Percentiles rank a stretch among this genome's conserved stretches.
phyloP scores from a whole-genome alignment of 805 yeast species.

The Saccharomycopsis capsularis region DNA sequence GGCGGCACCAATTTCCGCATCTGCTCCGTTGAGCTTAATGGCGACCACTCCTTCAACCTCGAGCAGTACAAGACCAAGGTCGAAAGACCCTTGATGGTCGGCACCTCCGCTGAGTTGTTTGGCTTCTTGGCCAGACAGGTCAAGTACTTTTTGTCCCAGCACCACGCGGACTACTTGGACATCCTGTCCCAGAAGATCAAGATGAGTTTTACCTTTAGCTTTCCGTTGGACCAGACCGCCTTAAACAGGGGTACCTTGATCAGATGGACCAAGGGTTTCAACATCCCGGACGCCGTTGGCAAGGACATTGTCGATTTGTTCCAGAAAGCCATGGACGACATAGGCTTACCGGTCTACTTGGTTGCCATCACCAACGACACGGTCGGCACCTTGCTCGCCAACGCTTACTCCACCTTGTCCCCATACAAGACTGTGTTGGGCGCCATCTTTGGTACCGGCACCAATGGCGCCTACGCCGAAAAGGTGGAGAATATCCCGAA shows the following conservation, averaged over 20 bases:
- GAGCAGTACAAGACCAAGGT: constrained; percentile 73
- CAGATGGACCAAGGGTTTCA: constrained; percentile 96
- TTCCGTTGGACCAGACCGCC: constrained; percentile 85
- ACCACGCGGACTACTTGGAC: constrained; percentile 37
- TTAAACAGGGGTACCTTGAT: constrained; percentile 72
- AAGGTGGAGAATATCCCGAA: constrained; percentile 66
- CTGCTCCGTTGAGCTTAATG: constrained; percentile 73
- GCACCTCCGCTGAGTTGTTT: constrained; percentile 63
- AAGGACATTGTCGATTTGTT: constrained; percentile 67
- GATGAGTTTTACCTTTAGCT: constrained; percentile 89
- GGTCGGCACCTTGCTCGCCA: constrained; percentile 84
- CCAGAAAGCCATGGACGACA: constrained; percentile 59
- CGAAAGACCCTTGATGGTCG: constrained; percentile 67
- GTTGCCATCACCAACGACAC: constrained; percentile 95
- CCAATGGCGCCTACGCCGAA: constrained; percentile 93
- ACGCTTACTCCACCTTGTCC: constrained; percentile 72
- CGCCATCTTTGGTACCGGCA: constrained; percentile 94
- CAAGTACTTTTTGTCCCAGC: constrained; percentile 52
- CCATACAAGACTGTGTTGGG: constrained; percentile 79
- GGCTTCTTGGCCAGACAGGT: constrained; percentile 68
- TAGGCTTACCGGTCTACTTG: constrained; percentile 57
- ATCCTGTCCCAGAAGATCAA: constrained; percentile 35
- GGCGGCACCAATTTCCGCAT: constrained; percentile 97
- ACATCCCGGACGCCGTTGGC: constrained; percentile 66
- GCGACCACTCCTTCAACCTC: constrained; percentile 71